Base-by-base conservation (phyloP, 2,329 filamentous ascomycete species). In the Trichocomaceae sp. region DNA sequence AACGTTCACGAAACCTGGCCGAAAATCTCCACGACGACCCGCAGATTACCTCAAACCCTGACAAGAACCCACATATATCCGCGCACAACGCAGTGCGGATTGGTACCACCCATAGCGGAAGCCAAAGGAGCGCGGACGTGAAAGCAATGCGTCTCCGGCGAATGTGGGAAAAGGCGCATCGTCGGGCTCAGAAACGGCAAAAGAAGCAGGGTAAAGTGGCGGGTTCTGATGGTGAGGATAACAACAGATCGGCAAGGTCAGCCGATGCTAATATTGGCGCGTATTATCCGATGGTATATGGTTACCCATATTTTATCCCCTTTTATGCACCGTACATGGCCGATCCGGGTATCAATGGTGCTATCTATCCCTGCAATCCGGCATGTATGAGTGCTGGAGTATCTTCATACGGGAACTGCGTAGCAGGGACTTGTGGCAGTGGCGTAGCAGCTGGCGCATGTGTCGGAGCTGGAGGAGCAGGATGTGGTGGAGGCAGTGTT, bases 31-130 rank as follows among this genome's bases (percentile, higher is more conserved):
- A 77, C 53, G 68, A 74, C 29, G 62, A 67, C 5, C 50, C 60
- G 9, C 63, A 66, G 22, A 65, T 81, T 0, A 78, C 82, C 0
- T 71, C 72, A 3, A 68, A 80, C 54, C 73, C 77, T 2, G 72
- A 79, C 49, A 81, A 79, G 52, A 83, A 81, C 19, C 80, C 84
- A 0, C 88, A 92, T 65, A 85, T 92, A 58, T 88, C 84, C 0
- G 78, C 85, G 0, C 88, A 92, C 74, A 89, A 84, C 62, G 80
- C 86, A 1, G 82, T 90, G 7, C 70, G 70, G 5, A 62, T 60
- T 19, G 56, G 57, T 7, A 52, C 26, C 3, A 47, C 60, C 9
- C 52, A 58, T 8, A 61, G 60, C 2, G 65, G 64, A 5, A 50
- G 5, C 29, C 12, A 39, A 13, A 47, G 63, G 57, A 7, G 63